A percentile compares a stretch with the other conserved stretches of the same genome.
phyloP scores from a whole-genome alignment of 495 filamentous ascomycete species.

The Penicillium coffeae region DNA sequence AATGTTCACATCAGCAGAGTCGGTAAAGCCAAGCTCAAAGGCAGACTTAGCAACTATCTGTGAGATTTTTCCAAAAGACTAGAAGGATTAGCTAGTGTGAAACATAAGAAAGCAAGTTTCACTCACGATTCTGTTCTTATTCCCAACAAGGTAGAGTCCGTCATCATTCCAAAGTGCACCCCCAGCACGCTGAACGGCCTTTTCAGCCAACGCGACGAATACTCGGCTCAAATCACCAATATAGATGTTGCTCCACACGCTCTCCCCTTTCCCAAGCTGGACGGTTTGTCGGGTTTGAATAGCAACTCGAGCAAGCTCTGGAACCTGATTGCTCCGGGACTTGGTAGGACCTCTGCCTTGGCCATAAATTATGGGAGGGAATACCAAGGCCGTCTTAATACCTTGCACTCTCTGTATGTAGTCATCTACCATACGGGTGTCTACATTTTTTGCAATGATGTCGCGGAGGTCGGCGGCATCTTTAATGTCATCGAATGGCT shows the following conservation, averaged over 20 bases:
- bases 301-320: constrained; percentile 47
- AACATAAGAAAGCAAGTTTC: not conserved
- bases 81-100: not conserved
- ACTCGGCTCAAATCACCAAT: constrained; percentile 60
- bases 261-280: constrained; percentile 53
- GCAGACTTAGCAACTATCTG: constrained; percentile 52
- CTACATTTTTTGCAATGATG: constrained; percentile 40
- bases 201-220: constrained; percentile 55
- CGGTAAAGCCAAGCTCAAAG: constrained; percentile 53
- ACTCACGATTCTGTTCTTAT: constrained; percentile 46
- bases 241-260: constrained; percentile 64
- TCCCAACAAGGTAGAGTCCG: constrained; percentile 65
- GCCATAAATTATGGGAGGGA: constrained; percentile 70
- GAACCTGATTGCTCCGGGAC: constrained; percentile 56
- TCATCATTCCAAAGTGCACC: constrained; percentile 65
- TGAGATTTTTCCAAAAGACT: constrained; percentile 56
- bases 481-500: constrained; percentile 22
- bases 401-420: constrained; percentile 38
- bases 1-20: constrained; percentile 41
- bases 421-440: constrained; percentile 49
- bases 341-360: constrained; percentile 60
- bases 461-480: constrained; percentile 25
- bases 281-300: constrained; percentile 54
- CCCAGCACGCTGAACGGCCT: constrained; percentile 51
- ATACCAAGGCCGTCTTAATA: constrained; percentile 61